These are phyloP conservation scores for Sarcomyxa edulis DNA, from an alignment of 768 basidiomycete species.

Conservation along the genomic window DNA sequence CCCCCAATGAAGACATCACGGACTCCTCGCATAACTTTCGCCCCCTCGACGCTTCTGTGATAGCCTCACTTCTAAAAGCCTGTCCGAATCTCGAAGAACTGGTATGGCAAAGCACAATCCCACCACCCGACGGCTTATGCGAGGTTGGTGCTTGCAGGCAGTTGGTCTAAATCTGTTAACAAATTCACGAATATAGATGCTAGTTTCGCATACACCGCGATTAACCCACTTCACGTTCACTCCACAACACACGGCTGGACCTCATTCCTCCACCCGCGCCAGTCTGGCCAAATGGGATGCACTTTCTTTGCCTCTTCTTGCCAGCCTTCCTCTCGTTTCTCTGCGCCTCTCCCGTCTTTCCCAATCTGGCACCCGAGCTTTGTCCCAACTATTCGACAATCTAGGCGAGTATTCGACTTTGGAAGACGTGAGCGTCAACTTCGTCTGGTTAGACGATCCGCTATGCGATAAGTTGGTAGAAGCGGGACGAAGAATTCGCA, in stretches of 20 bases:
- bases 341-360: constrained; percentile 27
- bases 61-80: constrained; percentile 12
- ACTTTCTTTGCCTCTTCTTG: constrained; percentile 26
- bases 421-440: constrained; percentile 26
- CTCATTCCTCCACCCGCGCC: constrained; percentile 9
- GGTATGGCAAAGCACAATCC: constrained; percentile 23
- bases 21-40: constrained; percentile 3
- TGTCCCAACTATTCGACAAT: constrained; percentile 17
- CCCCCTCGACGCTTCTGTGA: constrained; percentile 13
- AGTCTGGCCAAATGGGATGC: constrained; percentile 27
- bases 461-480: constrained; percentile 27
- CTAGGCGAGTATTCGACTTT: constrained; percentile 24
- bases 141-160: constrained; percentile 23
- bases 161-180: background rate
- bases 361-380: constrained; percentile 25
- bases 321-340: constrained; percentile 19
- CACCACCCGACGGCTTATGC: constrained; percentile 32
- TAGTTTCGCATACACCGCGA: constrained; percentile 17
- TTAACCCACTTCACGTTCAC: constrained; percentile 16
- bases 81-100: constrained; percentile 24
- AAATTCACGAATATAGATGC: constrained; percentile 16
- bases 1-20: background rate
- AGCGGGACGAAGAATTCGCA: constrained; percentile 23
- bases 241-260: constrained; percentile 12
- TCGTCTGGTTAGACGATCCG: constrained; percentile 33